These are phyloP conservation scores for Curvularia spicifera DNA, from an alignment of 2,329 filamentous ascomycete genomes.

Conservation along the genomic window DNA sequence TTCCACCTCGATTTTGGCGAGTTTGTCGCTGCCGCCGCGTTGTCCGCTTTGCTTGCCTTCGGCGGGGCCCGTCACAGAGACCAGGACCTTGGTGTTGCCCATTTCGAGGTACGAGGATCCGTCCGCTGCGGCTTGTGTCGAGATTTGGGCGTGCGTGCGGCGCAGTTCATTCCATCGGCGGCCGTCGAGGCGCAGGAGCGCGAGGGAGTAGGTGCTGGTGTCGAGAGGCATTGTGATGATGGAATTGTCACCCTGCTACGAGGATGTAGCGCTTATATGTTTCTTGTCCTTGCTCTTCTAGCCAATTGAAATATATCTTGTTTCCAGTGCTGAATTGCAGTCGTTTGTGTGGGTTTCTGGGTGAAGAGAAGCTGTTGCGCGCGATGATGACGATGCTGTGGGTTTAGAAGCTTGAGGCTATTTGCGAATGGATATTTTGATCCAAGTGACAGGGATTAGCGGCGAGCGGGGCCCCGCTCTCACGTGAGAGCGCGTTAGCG, in stretches of 20 bases:
- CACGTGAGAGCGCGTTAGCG: slow-evolving; percentile 41
- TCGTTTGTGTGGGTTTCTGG: neutral
- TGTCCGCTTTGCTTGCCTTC: slow-evolving; percentile 66
- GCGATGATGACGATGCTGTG: slow-evolving; percentile 12
- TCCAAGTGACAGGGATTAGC: slow-evolving; percentile 13
- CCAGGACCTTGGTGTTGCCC: slow-evolving; percentile 97
- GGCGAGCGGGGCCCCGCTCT: slow-evolving; percentile 24
- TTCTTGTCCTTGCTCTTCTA: neutral
- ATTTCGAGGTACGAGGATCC: slow-evolving; percentile 94
- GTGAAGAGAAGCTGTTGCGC: neutral
- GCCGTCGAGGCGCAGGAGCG: slow-evolving; percentile 71
- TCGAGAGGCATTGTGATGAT: slow-evolving; percentile 79
- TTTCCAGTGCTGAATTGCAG: neutral
- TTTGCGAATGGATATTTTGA: slow-evolving; percentile 9
- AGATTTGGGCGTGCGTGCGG: slow-evolving; percentile 84
- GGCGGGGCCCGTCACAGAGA: slow-evolving; percentile 83
- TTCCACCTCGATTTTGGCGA: slow-evolving; percentile 77
- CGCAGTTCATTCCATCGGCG: slow-evolving; percentile 97
- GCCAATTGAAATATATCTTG: too few species aligned
- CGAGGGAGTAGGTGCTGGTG: slow-evolving; percentile 87
- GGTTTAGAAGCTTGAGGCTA: slow-evolving; percentile 9
- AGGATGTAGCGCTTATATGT: neutral
- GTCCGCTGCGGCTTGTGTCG: slow-evolving; percentile 89
- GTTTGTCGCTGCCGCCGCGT: slow-evolving; percentile 55
- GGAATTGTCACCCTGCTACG: neutral